Percentiles rank a stretch among this genome's conserved stretches.
Conservation (phyloP, 805 yeast species). For the Candida insectalens region DNA sequence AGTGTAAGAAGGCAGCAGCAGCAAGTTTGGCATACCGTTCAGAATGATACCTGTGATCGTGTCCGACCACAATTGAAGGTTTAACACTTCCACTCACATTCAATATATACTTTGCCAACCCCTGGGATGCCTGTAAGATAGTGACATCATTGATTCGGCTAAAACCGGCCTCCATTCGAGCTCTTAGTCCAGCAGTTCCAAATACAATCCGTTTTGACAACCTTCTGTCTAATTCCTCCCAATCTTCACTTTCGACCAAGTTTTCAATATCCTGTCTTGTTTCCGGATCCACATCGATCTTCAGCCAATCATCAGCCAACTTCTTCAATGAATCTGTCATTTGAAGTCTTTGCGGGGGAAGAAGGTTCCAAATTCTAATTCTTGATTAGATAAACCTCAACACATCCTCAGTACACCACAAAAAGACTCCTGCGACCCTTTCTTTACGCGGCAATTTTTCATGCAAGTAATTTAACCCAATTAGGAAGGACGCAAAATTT, state of each 20-base stretch:
- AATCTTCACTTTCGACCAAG: slow-evolving; percentile 29
- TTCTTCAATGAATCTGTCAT: not conserved
- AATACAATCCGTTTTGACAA: slow-evolving; percentile 59
- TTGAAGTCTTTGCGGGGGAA: too few species aligned
- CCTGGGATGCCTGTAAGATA: slow-evolving; percentile 84
- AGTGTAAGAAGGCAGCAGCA: slow-evolving; percentile 58
- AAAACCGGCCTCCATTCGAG: slow-evolving; percentile 87
- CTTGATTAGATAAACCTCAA: too few species aligned
- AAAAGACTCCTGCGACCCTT: too few species aligned
- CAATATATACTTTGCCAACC: slow-evolving; percentile 46
- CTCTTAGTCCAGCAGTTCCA: slow-evolving; percentile 91
- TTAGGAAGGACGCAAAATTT: too few species aligned
- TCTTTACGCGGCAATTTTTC: too few species aligned
- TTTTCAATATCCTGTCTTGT: slow-evolving; percentile 48
- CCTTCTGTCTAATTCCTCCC: slow-evolving; percentile 38
- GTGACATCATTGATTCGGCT: slow-evolving; percentile 84
- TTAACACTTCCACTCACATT: slow-evolving; percentile 14
- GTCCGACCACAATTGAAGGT: slow-evolving; percentile 63
- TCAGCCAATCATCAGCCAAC: slow-evolving; percentile 29
- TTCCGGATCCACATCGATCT: slow-evolving; percentile 24
- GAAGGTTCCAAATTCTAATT: not conserved
- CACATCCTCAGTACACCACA: too few species aligned
- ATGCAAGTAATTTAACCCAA: not conserved
- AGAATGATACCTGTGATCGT: slow-evolving; percentile 85
- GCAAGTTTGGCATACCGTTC: slow-evolving; percentile 69